phyloP scores from a whole-genome alignment of 371 early-diverging fungal species.

The Rhizopus stolonifer region DNA sequence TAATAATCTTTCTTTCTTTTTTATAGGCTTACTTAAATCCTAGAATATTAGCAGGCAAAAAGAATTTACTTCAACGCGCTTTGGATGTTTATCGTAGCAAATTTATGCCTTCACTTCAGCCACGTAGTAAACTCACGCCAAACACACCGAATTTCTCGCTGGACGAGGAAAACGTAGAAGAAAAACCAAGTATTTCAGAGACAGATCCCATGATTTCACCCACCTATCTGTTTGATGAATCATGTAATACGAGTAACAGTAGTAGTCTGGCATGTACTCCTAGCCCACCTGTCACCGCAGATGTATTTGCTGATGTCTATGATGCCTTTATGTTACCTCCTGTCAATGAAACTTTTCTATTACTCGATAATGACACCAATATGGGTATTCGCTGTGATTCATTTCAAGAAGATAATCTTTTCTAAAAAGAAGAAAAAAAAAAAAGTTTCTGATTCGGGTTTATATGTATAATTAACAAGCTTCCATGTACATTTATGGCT shows the following conservation, averaged over 20 bases:
- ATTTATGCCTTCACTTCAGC: constrained; percentile 45
- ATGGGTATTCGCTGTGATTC: constrained; percentile 21
- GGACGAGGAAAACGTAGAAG: constrained; percentile 25
- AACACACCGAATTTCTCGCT: constrained; percentile 32
- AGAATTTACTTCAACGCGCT: constrained; percentile 50
- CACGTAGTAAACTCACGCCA: constrained; percentile 36
- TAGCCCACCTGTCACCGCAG: constrained; percentile 27
- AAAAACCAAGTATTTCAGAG: constrained; percentile 10
- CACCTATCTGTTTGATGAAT: constrained; percentile 28
- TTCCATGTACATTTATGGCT: too few relatives aligned
- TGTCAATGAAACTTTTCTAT: constrained; percentile 27
- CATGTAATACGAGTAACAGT: constrained; percentile 17
- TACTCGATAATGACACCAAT: constrained; percentile 21
- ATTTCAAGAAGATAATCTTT: neutral
- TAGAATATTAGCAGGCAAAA: constrained; percentile 42
- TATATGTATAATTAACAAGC: too few relatives aligned
- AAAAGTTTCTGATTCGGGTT: too few relatives aligned
- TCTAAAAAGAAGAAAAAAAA: neutral
- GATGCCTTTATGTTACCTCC: constrained; percentile 16
- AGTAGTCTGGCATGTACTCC: constrained; percentile 21
- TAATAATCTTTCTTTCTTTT: neutral
- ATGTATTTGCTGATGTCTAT: constrained; percentile 7
- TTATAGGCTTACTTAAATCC: constrained; percentile 53
- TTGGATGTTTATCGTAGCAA: constrained; percentile 46
- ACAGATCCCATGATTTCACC: constrained; percentile 30